These are phyloP conservation scores for Williopsis jadinii DNA, from an alignment of 1,139 yeast genomes.

Conservation along the genomic window DNA sequence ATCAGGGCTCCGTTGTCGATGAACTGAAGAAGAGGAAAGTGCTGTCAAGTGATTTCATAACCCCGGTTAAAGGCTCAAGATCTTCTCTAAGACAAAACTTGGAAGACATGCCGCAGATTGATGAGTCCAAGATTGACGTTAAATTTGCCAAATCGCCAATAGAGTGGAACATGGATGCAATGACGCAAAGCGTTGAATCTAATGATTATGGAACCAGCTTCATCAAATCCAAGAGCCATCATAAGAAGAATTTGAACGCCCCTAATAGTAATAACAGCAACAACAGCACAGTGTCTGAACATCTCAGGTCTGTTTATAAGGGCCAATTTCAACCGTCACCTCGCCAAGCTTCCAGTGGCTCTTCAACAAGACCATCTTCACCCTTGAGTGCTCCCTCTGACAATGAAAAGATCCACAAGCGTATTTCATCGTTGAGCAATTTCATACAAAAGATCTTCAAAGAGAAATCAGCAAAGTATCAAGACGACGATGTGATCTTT, in stretches of 20 bases:
- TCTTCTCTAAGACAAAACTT: conserved; percentile 6
- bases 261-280: neutral
- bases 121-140: conserved; percentile 10
- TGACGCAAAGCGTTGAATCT: neutral
- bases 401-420: conserved; percentile 2
- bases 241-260: conserved; percentile 1
- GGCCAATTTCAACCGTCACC: conserved; percentile 27
- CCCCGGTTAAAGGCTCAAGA: conserved; percentile 5
- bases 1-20: neutral
- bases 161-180: conserved; percentile 14
- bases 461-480: conserved; percentile 1
- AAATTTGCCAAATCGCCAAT: conserved; percentile 18
- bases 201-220: conserved; percentile 24
- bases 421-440: conserved; percentile 9
- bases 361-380: too few relatives aligned
- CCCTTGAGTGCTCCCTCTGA: neutral
- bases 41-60: conserved; percentile 1
- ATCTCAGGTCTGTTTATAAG: conserved; percentile 27
- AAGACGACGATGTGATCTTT: conserved; percentile 26
- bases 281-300: conserved; percentile 24
- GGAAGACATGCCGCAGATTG: conserved; percentile 3
- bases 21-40: conserved; percentile 13
- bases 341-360: neutral
- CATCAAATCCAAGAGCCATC: conserved; percentile 7
- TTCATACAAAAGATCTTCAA: conserved; percentile 2